These are phyloP conservation scores for Lasiodiplodia sp. DNA, from an alignment of 2,329 filamentous ascomycete genomes.

Conservation along the genomic window DNA sequence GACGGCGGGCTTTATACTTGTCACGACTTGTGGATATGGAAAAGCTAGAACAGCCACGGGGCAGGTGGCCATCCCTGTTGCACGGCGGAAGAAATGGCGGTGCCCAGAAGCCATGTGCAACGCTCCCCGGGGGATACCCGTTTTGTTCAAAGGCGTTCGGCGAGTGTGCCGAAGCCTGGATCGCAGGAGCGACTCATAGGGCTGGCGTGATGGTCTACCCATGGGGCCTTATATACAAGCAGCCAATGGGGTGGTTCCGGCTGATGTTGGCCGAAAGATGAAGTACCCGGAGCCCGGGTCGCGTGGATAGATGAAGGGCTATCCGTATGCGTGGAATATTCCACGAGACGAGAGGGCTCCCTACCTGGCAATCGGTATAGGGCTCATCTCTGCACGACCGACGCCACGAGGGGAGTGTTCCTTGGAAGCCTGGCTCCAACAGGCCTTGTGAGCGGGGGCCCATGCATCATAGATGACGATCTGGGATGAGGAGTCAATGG, in stretches of 20 bases:
- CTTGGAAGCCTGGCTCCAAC: not conserved
- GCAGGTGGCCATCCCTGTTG: constrained; percentile 28
- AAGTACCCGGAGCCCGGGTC: constrained; percentile 1
- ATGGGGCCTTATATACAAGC: not conserved
- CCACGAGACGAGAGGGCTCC: constrained; percentile 9
- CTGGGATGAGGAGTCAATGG: not conserved
- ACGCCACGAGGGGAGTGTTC: not conserved
- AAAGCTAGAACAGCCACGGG: constrained; percentile 8
- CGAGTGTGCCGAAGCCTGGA: not conserved
- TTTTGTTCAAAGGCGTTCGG: constrained; percentile 10
- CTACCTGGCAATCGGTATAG: constrained; percentile 13
- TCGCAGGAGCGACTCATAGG: constrained; percentile 13
- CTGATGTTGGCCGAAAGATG: constrained; percentile 9
- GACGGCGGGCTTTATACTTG: constrained; percentile 11
- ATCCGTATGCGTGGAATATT: constrained; percentile 11
- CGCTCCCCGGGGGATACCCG: constrained; percentile 17
- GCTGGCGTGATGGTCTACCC: constrained; percentile 7
- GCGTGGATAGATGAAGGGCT: constrained; percentile 11
- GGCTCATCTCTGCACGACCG: constrained; percentile 1
- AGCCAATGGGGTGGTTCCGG: constrained; percentile 11
- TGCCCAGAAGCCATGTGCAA: constrained; percentile 28
- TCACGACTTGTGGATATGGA: not conserved
- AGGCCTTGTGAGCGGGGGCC: not conserved
- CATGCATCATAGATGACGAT: constrained; percentile 8
- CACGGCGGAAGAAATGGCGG: constrained; percentile 20